phyloP scores from a whole-genome alignment of 164 flowering plant genomes.

The Brasenia schreberi region DNA sequence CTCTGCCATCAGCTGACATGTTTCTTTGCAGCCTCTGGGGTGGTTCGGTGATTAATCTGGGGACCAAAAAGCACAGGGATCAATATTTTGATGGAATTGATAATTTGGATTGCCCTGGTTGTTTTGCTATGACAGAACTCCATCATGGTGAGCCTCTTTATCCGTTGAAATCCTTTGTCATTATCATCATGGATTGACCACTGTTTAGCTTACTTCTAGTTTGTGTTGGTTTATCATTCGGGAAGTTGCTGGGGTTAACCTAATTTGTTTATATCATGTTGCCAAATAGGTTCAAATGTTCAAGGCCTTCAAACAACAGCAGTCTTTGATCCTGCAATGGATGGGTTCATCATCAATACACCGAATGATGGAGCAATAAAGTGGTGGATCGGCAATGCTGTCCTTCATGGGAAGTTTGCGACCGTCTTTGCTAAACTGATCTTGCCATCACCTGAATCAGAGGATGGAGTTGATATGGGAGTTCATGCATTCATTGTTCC shows the following conservation, averaged over 20 bases:
- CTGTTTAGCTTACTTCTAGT: too few relatives aligned
- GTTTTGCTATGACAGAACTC: constrained; percentile 99
- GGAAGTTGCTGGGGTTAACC: background rate
- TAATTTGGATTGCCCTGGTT: constrained; percentile 74
- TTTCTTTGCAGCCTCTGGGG: constrained; percentile 71
- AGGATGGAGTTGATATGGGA: constrained; percentile 77
- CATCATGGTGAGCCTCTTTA: constrained; percentile 58
- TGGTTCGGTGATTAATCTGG: constrained; percentile 75
- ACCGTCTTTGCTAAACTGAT: constrained; percentile 81
- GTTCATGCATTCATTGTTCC: constrained; percentile 98
- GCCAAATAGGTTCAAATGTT: constrained; percentile 78
- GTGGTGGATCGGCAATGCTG: constrained; percentile 99
- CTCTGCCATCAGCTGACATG: background rate
- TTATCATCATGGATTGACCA: too few relatives aligned
- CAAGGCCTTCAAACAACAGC: constrained; percentile 89
- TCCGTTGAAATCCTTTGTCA: background rate
- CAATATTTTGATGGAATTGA: constrained; percentile 80
- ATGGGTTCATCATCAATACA: constrained; percentile 79
- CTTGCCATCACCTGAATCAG: constrained; percentile 54
- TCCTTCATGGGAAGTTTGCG: constrained; percentile 95
- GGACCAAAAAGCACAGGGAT: constrained; percentile 79
- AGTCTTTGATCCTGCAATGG: constrained; percentile 63
- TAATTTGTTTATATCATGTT: constrained; percentile 2
- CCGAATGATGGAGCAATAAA: constrained; percentile 96
- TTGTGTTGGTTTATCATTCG: background rate